Conservation (phyloP, 2,329 filamentous ascomycete genomes). For the Pseudogymnoascus sp. region DNA sequence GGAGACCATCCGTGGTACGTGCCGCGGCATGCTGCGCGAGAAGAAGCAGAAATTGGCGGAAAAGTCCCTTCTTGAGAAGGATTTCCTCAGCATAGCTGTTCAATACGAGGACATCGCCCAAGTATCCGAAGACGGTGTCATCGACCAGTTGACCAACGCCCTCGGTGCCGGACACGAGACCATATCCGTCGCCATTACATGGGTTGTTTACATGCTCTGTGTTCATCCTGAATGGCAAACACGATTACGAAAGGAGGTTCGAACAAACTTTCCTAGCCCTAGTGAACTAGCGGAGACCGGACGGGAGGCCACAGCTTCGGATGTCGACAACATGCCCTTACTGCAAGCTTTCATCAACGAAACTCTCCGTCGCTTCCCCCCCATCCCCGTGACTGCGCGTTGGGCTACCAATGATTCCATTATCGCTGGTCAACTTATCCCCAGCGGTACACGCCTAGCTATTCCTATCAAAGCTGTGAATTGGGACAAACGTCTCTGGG, state of each 20-base stretch:
- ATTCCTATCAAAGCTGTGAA: constrained; percentile 59
- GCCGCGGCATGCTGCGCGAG: constrained; percentile 57
- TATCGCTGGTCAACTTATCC: constrained; percentile 56
- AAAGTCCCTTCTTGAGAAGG: constrained; percentile 45
- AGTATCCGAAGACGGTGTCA: constrained; percentile 62
- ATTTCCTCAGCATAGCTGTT: constrained; percentile 75
- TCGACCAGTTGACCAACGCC: constrained; percentile 87
- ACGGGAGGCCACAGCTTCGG: constrained; percentile 38
- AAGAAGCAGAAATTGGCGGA: constrained; percentile 54
- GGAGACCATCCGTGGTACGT: constrained; percentile 53
- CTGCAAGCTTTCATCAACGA: constrained; percentile 73
- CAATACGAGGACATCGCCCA: constrained; percentile 58
- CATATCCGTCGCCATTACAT: constrained; percentile 64
- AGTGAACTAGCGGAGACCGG: constrained; percentile 26
- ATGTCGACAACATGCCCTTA: constrained; percentile 68
- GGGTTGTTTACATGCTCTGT: constrained; percentile 63
- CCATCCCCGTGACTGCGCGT: constrained; percentile 60
- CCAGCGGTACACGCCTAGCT: constrained; percentile 60
- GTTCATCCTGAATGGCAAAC: constrained; percentile 55
- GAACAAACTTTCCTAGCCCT: constrained; percentile 44
- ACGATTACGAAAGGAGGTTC: constrained; percentile 60
- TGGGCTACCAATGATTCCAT: constrained; percentile 54
- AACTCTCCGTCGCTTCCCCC: constrained; percentile 62
- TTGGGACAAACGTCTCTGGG: constrained; percentile 62
- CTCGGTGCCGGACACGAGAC: constrained; percentile 76